These are phyloP conservation scores for Fusarium sp. DNA, from an alignment of 2,329 filamentous ascomycete species.

Conservation along the genomic window DNA sequence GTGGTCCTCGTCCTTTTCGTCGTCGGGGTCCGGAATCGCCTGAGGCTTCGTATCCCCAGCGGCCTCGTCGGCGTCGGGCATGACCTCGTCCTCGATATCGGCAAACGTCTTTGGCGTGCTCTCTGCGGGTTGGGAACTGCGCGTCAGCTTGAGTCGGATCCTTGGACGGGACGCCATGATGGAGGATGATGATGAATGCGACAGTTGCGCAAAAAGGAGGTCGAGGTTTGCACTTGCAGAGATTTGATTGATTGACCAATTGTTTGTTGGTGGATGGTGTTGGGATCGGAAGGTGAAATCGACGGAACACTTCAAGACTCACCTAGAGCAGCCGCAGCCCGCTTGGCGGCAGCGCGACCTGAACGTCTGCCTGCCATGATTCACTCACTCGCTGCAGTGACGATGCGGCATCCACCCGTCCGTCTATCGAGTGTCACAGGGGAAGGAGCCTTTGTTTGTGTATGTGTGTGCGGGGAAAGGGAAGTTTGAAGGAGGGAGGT, in stretches of 20 bases:
- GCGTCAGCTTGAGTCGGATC: constrained; percentile 51
- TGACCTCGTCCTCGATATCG: constrained; percentile 52
- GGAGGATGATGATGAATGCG: constrained; percentile 4
- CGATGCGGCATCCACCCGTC: constrained; percentile 23
- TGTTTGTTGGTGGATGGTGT: constrained; percentile 6
- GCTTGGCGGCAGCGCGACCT: constrained; percentile 65
- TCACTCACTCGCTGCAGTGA: neutral
- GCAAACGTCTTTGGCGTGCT: constrained; percentile 57
- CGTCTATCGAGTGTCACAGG: constrained; percentile 33
- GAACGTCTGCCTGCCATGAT: constrained; percentile 60
- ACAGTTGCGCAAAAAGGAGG: neutral
- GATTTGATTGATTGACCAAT: constrained; percentile 12
- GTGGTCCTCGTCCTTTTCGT: constrained; percentile 59
- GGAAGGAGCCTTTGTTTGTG: neutral
- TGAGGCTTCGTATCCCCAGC: constrained; percentile 56
- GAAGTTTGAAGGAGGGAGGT: constrained; percentile 5
- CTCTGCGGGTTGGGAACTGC: constrained; percentile 49
- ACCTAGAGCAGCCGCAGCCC: constrained; percentile 66
- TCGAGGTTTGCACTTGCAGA: neutral
- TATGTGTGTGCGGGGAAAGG: neutral
- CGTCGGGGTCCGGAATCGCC: constrained; percentile 51
- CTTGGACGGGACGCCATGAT: constrained; percentile 45
- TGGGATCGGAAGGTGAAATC: constrained; percentile 4
- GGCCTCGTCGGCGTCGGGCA: constrained; percentile 47
- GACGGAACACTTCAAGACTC: constrained; percentile 45